phyloP scores from a whole-genome alignment of 495 filamentous ascomycete genomes.

The Aspergillus taichungensis region DNA sequence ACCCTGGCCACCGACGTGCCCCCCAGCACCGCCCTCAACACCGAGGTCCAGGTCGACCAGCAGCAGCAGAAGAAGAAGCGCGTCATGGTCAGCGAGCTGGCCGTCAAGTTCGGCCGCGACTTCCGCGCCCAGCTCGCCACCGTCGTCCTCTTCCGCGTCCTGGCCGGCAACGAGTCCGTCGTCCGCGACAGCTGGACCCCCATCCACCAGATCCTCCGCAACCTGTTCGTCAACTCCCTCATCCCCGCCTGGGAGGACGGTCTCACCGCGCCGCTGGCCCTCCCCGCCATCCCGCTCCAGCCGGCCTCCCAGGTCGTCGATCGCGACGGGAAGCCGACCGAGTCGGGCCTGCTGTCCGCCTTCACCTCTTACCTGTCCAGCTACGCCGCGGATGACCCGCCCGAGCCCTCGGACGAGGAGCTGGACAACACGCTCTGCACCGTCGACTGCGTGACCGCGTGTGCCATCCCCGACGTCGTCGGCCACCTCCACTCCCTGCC shows the following conservation, averaged over 20 bases:
- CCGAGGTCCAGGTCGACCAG: constrained; percentile 74
- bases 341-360: constrained; percentile 82
- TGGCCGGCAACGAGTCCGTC: constrained; percentile 70
- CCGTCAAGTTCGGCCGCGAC: constrained; percentile 92
- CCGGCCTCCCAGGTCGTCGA: constrained; percentile 90
- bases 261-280: constrained; percentile 59
- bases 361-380: constrained; percentile 96
- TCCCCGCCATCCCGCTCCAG: constrained; percentile 82
- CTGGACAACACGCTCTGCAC: constrained; percentile 91
- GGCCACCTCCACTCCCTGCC: constrained; percentile 77
- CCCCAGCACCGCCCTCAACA: constrained; percentile 84
- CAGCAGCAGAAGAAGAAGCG: constrained; percentile 70
- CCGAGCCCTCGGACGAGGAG: constrained; percentile 95
- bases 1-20: constrained; percentile 66
- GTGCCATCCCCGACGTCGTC: constrained; percentile 75
- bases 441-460: constrained; percentile 87
- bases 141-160: constrained; percentile 84
- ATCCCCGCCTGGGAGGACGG: constrained; percentile 74
- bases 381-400: constrained; percentile 95
- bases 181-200: constrained; percentile 76
- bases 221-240: constrained; percentile 92
- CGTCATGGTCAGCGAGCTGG: constrained; percentile 98
- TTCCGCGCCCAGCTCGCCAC: constrained; percentile 90
- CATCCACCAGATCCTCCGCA: constrained; percentile 84
- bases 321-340: constrained; percentile 62